Evolutionary conservation across 2,329 filamentous ascomycete species (phyloP), one percentile per base, ranked within the genome.

Genomic region (Colletotrichum cuscutae): DNA sequence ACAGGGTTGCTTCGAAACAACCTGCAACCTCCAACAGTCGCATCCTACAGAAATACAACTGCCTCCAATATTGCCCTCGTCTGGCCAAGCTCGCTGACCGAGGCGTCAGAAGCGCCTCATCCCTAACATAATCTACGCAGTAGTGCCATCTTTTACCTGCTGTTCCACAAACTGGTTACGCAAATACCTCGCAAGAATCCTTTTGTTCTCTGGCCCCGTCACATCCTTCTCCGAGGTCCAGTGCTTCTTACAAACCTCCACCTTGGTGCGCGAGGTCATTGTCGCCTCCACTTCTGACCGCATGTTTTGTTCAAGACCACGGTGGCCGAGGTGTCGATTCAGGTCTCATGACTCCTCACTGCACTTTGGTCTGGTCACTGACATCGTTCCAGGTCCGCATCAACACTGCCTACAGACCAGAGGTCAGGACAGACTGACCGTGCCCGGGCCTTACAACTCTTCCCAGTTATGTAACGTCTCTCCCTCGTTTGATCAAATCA

Each of bases 161-260:
- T 64, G 46, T 64, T 64, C 46, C 46, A 64, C 61, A 54, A 54
- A n/a, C 30, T 22, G 28, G 60, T 35, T 52, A 57, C 61, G 37
- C 71, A 72, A 70, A 65, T 72, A 49, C 46, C 54, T 65, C 66
- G 46, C 35, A 30, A 28, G 56, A 68, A 65, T 73, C 71, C 71
- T 72, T 71, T 61, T 52, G 19, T 52, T 61, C 11, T 49, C 53
- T 37, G 56, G 26, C 57, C 56, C 66, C 60, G 60, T 73, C 58
- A 69, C 56, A 46, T 30, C 56, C 49, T 59, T 32, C 32, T 35
- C 32, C 12, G 32, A 12, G 11, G 32, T 35, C 32, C 32, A 42
- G 46, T 63, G 28, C 35, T 49, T 67, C 49, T 30, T 68, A 49
- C 49, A 49, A 35, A 60, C 65, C 59, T 69, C 65, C 70, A 69